Evolutionary conservation across 2,329 filamentous ascomycete species (phyloP).

Genomic region (Xylariaceae sp.): DNA sequence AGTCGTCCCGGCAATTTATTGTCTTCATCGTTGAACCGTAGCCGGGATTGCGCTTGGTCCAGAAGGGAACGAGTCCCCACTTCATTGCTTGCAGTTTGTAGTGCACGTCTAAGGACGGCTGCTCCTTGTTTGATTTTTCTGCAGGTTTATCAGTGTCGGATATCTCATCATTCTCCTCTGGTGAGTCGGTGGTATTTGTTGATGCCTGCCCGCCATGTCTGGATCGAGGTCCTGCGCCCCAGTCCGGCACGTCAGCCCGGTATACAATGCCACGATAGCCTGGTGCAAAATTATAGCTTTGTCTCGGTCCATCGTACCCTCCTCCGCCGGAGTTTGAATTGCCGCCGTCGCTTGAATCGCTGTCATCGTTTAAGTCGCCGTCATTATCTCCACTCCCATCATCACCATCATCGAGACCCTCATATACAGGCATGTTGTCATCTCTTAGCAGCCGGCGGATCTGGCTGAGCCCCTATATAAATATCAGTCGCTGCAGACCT

Average conservation of each 20-base stretch:
- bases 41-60: constrained; percentile 84
- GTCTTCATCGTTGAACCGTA: constrained; percentile 81
- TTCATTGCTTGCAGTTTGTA: constrained; percentile 94
- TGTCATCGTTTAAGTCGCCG: constrained; percentile 40
- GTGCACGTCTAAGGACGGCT: too few relatives aligned
- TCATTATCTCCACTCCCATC: constrained; percentile 5
- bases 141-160: constrained; percentile 18
- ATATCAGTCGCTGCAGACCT: constrained; percentile 5
- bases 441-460: constrained; percentile 76
- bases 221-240: constrained; percentile 54
- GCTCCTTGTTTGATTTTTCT: too few relatives aligned
- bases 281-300: constrained; percentile 92
- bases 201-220: constrained; percentile 10
- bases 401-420: constrained; percentile 67
- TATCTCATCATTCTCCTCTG: constrained; percentile 1
- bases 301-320: constrained; percentile 55
- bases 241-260: constrained; percentile 72
- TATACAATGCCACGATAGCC: constrained; percentile 87
- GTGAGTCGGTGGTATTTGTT: constrained; percentile 27
- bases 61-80: constrained; percentile 94
- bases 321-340: too few relatives aligned
- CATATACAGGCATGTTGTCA: constrained; percentile 73
- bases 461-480: constrained; percentile 73
- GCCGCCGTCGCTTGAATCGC: too few relatives aligned
- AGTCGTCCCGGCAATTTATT: constrained; percentile 95